phyloP scores from a whole-genome alignment of 371 early-diverging fungal genomes.

The Umbelopsis sp. region DNA sequence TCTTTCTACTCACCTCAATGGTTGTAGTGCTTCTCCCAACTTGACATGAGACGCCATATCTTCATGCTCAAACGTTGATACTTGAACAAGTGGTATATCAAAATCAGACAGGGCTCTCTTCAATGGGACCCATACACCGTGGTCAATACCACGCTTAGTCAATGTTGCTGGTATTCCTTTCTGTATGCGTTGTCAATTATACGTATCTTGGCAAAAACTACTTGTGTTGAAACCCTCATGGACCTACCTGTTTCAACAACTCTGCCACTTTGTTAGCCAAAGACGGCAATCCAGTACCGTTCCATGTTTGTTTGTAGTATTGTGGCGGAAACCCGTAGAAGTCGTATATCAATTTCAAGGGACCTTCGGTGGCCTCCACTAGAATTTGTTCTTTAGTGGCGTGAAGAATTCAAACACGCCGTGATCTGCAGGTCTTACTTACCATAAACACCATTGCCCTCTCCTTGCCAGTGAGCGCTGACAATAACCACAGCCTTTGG shows the following conservation, averaged over 20 bases:
- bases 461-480: constrained; percentile 64
- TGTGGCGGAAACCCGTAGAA: constrained; percentile 63
- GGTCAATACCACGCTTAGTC: constrained; percentile 60
- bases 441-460: constrained; percentile 41
- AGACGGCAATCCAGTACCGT: constrained; percentile 56
- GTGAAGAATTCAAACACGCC: background rate
- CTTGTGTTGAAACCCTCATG: background rate
- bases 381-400: constrained; percentile 3
- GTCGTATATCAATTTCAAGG: constrained; percentile 61
- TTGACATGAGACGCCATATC: constrained; percentile 31
- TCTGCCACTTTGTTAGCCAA: constrained; percentile 56
- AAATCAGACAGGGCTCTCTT: constrained; percentile 57
- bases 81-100: constrained; percentile 61
- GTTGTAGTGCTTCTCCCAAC: constrained; percentile 36
- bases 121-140: constrained; percentile 68
- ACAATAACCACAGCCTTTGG: constrained; percentile 60
- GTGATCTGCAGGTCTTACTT: constrained; percentile 23
- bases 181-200: constrained; percentile 19
- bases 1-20: constrained; percentile 32
- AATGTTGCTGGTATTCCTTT: constrained; percentile 43
- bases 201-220: background rate
- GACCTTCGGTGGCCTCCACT: constrained; percentile 50
- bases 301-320: constrained; percentile 61
- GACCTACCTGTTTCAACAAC: constrained; percentile 43
- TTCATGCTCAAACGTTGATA: constrained; percentile 48